Conservation (phyloP, 345 rosid species). For the Hibiscus syriacus region DNA sequence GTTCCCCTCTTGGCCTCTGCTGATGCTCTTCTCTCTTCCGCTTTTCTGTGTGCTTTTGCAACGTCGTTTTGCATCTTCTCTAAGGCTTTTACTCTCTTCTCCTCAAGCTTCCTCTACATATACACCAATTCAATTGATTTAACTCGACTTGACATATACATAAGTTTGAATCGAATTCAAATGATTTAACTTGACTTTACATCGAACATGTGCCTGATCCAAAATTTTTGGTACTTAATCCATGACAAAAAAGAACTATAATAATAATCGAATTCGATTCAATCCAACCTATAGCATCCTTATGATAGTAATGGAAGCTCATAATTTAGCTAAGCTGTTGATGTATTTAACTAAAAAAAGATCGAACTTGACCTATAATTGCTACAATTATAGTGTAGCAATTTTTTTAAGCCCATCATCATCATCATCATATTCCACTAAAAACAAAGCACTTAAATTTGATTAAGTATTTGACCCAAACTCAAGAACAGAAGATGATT, state of each 20-base stretch:
- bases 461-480: not conserved
- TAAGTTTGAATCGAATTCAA: not conserved
- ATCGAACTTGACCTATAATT: too few relatives aligned
- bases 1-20: conserved; percentile 80
- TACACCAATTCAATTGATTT: too few relatives aligned
- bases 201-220: too few relatives aligned
- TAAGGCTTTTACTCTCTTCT: conserved; percentile 68
- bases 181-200: too few relatives aligned
- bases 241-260: too few relatives aligned
- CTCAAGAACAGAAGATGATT: not conserved
- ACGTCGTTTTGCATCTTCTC: conserved; percentile 90
- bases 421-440: not conserved
- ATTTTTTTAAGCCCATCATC: not conserved
- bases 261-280: too few relatives aligned
- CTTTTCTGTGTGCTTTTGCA: conserved; percentile 77
- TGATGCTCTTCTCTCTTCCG: conserved; percentile 89
- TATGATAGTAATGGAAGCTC: too few relatives aligned
- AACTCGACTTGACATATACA: too few relatives aligned
- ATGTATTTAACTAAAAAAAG: too few relatives aligned
- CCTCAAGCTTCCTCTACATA: conserved; percentile 86
- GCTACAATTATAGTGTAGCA: not conserved
- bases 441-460: not conserved
- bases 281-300: too few relatives aligned
- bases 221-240: too few relatives aligned
- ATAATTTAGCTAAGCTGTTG: too few relatives aligned